phyloP scores from a whole-genome alignment of 352 stramenopile genomes.

The Globisporangium acanthophoron region DNA sequence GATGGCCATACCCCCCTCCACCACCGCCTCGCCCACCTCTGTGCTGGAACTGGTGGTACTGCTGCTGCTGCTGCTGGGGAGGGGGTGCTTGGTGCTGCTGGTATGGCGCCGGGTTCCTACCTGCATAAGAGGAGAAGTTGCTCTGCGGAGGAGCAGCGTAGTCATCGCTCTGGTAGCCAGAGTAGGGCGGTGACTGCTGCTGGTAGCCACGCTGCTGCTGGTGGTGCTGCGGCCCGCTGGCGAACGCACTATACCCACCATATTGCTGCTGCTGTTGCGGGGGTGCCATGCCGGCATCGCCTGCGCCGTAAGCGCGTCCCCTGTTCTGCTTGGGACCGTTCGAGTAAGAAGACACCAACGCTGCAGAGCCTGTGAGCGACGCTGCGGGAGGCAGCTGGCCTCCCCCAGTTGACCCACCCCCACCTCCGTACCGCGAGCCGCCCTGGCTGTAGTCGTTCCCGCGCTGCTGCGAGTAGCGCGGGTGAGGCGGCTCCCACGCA shows the following conservation, averaged over 20 bases:
- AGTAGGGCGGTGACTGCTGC: slow-evolving; percentile 6
- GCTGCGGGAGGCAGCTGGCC: background rate
- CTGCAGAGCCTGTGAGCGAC: slow-evolving; percentile 1
- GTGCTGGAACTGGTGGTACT: slow-evolving; percentile 12
- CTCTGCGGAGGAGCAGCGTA: slow-evolving; percentile 7
- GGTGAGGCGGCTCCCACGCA: background rate
- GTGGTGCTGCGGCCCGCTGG: slow-evolving; percentile 8
- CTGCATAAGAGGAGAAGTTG: slow-evolving; percentile 9
- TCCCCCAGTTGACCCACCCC: background rate
- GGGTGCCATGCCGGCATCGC: slow-evolving; percentile 1
- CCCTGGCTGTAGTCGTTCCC: background rate
- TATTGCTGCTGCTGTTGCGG: slow-evolving; percentile 9
- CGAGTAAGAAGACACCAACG: slow-evolving; percentile 9
- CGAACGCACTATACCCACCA: slow-evolving; percentile 10
- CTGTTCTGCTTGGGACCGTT: slow-evolving; percentile 10
- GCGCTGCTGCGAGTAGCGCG: background rate
- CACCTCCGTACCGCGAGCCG: slow-evolving; percentile 1
- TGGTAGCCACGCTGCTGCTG: slow-evolving; percentile 8
- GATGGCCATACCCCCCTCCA: slow-evolving; percentile 10
- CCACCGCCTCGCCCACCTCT: slow-evolving; percentile 10
- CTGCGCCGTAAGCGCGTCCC: slow-evolving; percentile 6
- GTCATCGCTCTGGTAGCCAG: slow-evolving; percentile 8
- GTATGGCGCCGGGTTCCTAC: slow-evolving; percentile 16
- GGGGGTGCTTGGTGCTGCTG: slow-evolving; percentile 11
- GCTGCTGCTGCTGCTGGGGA: slow-evolving; percentile 5